Percentiles rank a stretch among this genome's conserved stretches.
Conservation (phyloP, 1,284 basidiomycete genomes). For the Malassezia caprae region DNA sequence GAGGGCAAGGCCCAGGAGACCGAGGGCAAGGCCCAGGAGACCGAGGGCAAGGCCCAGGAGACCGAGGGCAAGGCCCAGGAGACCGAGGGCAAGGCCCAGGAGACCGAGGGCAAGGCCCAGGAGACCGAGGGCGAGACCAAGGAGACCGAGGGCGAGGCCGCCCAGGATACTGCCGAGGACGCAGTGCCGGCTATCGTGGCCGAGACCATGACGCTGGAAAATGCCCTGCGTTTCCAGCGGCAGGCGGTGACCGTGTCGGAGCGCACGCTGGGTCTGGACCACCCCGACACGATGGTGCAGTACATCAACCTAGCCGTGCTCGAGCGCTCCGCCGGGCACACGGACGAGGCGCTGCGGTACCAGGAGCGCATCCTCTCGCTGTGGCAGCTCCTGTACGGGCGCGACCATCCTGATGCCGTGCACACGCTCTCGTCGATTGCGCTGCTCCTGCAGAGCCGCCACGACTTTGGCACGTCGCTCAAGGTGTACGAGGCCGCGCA, state of each 20-base stretch:
- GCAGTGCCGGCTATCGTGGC: conserved; percentile 28
- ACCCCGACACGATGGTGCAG: conserved; percentile 53
- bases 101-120: no score
- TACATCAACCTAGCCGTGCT: conserved; percentile 56
- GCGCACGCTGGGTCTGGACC: conserved; percentile 54
- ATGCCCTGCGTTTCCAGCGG: conserved; percentile 53
- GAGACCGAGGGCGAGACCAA: conserved; percentile 6
- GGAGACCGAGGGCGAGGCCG: conserved; percentile 1
- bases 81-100: not conserved
- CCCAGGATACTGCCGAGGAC: conserved; percentile 7
- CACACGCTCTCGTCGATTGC: conserved; percentile 50
- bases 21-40: not conserved
- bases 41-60: not conserved
- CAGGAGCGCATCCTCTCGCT: conserved; percentile 53
- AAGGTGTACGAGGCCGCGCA: conserved; percentile 34
- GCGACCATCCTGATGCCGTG: conserved; percentile 52
- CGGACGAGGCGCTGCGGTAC: conserved; percentile 50
- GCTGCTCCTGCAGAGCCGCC: conserved; percentile 34
- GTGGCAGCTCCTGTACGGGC: conserved; percentile 54
- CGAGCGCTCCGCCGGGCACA: conserved; percentile 51
- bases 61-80: conserved; percentile 12
- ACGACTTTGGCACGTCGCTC: conserved; percentile 30
- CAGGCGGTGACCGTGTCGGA: conserved; percentile 56
- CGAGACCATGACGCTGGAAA: conserved; percentile 49
- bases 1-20: no score